A percentile compares a stretch with the other conserved stretches of the same genome.
Evolutionary conservation across 2,329 filamentous ascomycete species (phyloP).

Genomic region (Trichoderma afroharzianum): DNA sequence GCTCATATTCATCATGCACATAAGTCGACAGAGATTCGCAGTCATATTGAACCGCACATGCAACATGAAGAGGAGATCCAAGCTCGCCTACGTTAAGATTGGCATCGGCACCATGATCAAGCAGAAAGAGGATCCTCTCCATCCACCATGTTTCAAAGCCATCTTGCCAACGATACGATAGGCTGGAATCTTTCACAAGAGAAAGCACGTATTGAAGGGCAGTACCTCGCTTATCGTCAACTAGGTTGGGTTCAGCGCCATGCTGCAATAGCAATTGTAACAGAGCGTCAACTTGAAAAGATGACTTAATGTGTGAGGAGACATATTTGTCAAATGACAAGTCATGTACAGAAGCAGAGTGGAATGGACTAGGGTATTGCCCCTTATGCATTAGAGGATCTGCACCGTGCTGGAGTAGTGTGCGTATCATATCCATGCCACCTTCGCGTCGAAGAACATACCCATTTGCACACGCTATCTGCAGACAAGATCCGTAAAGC

Average conservation of each 20-base stretch:
- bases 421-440: not conserved
- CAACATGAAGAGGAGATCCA: slow-evolving; percentile 19
- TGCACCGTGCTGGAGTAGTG: not conserved
- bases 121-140: not conserved
- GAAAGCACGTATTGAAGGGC: not conserved
- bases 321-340: not conserved
- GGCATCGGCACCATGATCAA: slow-evolving; percentile 2
- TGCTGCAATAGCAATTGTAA: not conserved
- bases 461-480: not conserved
- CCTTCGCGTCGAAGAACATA: not conserved
- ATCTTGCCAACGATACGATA: not conserved
- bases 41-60: not conserved
- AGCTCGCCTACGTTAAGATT: not conserved
- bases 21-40: not conserved
- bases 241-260: not conserved
- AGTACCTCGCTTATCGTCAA: not conserved
- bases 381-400: not conserved
- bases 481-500: not conserved
- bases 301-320: not conserved
- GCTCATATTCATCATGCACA: no score
- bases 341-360: not conserved
- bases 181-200: not conserved
- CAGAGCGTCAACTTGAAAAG: not conserved
- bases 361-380: not conserved
- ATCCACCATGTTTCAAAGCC: not conserved